A percentile compares a stretch with the other conserved stretches of the same genome.
These are phyloP conservation scores for Lachnellula occidentalis DNA, from an alignment of 2,329 filamentous ascomycete species.

Conservation along the genomic window DNA sequence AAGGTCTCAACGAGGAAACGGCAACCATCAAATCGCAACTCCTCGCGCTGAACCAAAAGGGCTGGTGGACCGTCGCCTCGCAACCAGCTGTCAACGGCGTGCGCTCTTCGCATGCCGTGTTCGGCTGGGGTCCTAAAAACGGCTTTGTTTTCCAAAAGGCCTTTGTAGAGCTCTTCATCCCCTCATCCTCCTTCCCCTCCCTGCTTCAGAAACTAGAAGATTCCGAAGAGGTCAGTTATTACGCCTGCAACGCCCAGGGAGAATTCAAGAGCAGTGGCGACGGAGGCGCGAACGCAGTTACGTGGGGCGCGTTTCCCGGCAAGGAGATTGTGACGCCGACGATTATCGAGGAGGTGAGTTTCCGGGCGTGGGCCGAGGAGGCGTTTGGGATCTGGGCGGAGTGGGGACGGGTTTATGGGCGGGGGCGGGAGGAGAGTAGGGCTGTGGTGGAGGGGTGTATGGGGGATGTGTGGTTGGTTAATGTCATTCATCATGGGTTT, in stretches of 20 bases:
- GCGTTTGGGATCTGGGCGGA: conserved; percentile 93
- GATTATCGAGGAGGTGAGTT: conserved; percentile 93
- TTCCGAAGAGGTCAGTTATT: conserved; percentile 72
- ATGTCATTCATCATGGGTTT: conserved; percentile 79
- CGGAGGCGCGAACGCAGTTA: conserved; percentile 87
- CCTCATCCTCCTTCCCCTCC: conserved; percentile 62
- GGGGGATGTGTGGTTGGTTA: conserved; percentile 80
- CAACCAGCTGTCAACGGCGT: conserved; percentile 91
- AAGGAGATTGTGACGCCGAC: conserved; percentile 96
- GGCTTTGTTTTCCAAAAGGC: conserved; percentile 98
- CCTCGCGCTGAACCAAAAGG: conserved; percentile 67
- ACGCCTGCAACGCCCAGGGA: conserved; percentile 73
- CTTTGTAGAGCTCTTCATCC: conserved; percentile 94
- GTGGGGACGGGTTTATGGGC: conserved; percentile 81
- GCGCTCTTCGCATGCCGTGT: conserved; percentile 67
- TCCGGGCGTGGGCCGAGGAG: conserved; percentile 91
- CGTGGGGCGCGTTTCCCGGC: conserved; percentile 91
- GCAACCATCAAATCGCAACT: conserved; percentile 72
- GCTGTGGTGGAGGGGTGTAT: conserved; percentile 63
- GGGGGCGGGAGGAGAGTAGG: conserved; percentile 59
- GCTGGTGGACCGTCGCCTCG: conserved; percentile 95
- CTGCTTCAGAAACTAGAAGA: conserved; percentile 62
- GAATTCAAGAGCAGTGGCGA: conserved; percentile 54
- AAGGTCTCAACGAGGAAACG: conserved; percentile 79
- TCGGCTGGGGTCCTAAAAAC: conserved; percentile 88